These are phyloP conservation scores for Phyllosticta ampelicida DNA, from an alignment of 2,329 filamentous ascomycete genomes.

Conservation along the genomic window DNA sequence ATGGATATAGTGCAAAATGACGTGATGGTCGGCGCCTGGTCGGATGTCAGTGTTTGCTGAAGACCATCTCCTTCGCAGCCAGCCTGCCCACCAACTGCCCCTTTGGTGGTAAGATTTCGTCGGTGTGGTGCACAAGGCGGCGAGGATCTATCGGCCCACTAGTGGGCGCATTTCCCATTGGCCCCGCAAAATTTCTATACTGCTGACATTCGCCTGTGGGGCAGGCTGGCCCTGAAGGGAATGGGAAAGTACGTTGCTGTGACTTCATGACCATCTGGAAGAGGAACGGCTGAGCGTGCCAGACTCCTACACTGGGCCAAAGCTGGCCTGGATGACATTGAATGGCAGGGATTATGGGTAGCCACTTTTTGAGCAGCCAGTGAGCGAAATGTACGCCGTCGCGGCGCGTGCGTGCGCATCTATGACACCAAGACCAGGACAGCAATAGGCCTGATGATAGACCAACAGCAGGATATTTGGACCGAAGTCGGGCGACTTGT, in stretches of 20 bases:
- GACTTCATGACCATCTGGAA: conserved; percentile 7
- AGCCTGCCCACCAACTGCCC: no score
- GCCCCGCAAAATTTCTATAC: no score
- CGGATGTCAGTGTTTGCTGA: background rate
- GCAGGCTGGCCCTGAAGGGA: no score
- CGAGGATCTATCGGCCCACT: no score
- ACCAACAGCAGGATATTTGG: background rate
- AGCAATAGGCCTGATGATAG: background rate
- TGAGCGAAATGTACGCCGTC: background rate
- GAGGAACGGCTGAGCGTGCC: background rate
- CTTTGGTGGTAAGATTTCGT: no score
- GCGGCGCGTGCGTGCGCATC: background rate
- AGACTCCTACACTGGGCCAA: background rate
- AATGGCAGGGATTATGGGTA: background rate
- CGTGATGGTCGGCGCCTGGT: background rate
- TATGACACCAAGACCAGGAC: background rate
- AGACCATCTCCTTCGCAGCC: no score
- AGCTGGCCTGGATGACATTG: background rate
- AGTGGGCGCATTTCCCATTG: no score
- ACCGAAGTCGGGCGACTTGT: background rate
- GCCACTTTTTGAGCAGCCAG: background rate
- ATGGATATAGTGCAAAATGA: background rate
- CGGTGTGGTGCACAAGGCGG: no score
- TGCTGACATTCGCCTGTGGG: no score
- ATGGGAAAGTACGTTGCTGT: background rate